Evolutionary conservation across 1,284 basidiomycete genomes (phyloP).

Genomic region (Trichosporon ovoides): DNA sequence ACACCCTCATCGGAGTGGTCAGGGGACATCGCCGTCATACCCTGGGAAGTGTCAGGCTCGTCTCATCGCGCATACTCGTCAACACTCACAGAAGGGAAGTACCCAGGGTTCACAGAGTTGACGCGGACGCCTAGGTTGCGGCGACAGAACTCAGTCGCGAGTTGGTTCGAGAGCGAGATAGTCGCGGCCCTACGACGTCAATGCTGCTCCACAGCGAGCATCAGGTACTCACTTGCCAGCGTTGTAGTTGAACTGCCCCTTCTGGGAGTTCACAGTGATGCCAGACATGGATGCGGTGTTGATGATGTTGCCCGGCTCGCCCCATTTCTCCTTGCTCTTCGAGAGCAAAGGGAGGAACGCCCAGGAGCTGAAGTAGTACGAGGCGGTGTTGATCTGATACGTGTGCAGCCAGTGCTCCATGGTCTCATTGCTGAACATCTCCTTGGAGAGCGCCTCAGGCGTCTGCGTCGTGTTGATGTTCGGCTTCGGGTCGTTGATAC

Average conservation of each 20-base stretch:
- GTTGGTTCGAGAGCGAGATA: constrained; percentile 25
- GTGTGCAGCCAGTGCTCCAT: constrained; percentile 42
- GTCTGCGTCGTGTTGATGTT: constrained; percentile 32
- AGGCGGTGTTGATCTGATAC: constrained; percentile 44
- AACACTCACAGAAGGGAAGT: constrained; percentile 25
- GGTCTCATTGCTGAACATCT: constrained; percentile 44
- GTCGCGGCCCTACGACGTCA: constrained; percentile 29
- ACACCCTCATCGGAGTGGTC: constrained; percentile 14
- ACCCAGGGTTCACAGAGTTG: constrained; percentile 27
- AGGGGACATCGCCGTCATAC: constrained; percentile 38
- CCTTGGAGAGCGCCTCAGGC: constrained; percentile 36
- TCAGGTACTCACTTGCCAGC: constrained; percentile 42
- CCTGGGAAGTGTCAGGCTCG: constrained; percentile 25
- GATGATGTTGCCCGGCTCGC: constrained; percentile 45
- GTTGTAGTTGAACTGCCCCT: constrained; percentile 48
- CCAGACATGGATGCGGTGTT: constrained; percentile 34
- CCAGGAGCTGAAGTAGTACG: constrained; percentile 46
- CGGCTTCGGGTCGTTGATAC: background rate
- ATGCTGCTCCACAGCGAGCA: background rate
- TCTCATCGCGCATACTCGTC: background rate
- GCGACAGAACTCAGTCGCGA: constrained; percentile 30
- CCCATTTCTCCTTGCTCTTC: constrained; percentile 36
- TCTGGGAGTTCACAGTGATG: constrained; percentile 15
- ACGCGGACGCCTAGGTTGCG: constrained; percentile 30
- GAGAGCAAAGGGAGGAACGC: constrained; percentile 47